These are phyloP conservation scores for Inga leiocalycina DNA, from an alignment of 306 rosid genomes.

Conservation along the genomic window DNA sequence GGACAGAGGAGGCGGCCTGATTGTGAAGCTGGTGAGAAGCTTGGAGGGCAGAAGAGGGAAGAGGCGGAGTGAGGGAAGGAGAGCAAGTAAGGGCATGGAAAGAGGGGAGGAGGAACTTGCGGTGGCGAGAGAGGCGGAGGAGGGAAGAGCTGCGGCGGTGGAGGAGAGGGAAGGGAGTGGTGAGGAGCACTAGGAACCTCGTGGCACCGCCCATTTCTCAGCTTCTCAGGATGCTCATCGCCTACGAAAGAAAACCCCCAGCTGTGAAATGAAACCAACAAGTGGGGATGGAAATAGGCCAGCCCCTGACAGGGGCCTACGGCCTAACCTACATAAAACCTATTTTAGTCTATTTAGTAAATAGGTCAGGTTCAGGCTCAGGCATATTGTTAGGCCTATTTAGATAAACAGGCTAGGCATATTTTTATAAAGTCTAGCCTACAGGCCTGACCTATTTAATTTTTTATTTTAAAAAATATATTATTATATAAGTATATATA, in stretches of 20 bases:
- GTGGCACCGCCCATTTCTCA: slow-evolving; percentile 65
- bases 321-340: no score
- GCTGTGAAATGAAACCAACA: background rate
- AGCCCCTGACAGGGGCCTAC: no score
- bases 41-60: slow-evolving; percentile 16
- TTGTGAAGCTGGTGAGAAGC: background rate
- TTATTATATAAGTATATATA: no score
- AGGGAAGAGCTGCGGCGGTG: slow-evolving; percentile 41
- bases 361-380: no score
- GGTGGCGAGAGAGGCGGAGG: slow-evolving; percentile 42
- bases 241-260: background rate
- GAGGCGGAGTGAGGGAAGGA: slow-evolving; percentile 15
- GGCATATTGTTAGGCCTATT: no score
- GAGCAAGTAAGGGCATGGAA: slow-evolving; percentile 24
- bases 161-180: slow-evolving; percentile 49
- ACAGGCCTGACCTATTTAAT: no score
- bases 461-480: no score
- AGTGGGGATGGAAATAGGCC: no score
- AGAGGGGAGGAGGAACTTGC: slow-evolving; percentile 38
- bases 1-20: background rate
- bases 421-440: no score
- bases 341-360: no score
- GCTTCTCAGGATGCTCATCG: background rate
- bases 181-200: slow-evolving; percentile 62
- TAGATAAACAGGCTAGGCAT: no score